Evolutionary conservation across 345 rosid species (phyloP), one percentile per base, ranked within the genome.

Genomic region (Reutealis trisperma): DNA sequence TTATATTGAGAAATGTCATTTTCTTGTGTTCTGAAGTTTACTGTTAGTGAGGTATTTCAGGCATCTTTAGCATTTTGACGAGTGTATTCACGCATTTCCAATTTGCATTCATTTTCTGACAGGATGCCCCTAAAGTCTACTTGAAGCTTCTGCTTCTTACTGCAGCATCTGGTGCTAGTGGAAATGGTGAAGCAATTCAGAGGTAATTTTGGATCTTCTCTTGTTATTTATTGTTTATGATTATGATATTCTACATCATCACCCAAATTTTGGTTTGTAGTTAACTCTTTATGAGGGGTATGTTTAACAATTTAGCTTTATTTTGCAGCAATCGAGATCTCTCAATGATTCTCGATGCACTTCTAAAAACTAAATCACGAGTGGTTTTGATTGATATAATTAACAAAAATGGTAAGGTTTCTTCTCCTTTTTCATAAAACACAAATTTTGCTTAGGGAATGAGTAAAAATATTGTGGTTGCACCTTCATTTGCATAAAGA

Each of bases 261-360:
- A 72, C 54, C 75, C 42, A 13, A 22, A 18, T 10, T 47, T 52
- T 72, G 68, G 44, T 42, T 9, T 6, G 18, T 24, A 45, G 16
- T 54, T 21, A 25, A 27, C 12, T 42, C 44, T 44, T 25, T 73
- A 30, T 11, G n/a, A 63, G 55, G 12, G 3, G 15, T 32, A 60
- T 22, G 41, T 72, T 70, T 80, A 74, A 27, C 22, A 52, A 59
- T 71, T 83, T 84, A 13, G 60, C 72, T 81, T 77, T 78, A 27
- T 85, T 27, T 82, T 81, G 86, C 94, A 96, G 99, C 87, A 96
- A 91, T 85, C 95, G 97, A 76, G 99, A 96, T 81, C 96, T 96
- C 77, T 96, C 99, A 63, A 96, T 96, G 98, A 92, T 96, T 77
- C 97, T 96, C 68, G 99, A 93, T 88, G 99, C 97, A n/a, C 91